phyloP scores from a whole-genome alignment of 2,329 filamentous ascomycete genomes.

The Mycosphaerella sp. region DNA sequence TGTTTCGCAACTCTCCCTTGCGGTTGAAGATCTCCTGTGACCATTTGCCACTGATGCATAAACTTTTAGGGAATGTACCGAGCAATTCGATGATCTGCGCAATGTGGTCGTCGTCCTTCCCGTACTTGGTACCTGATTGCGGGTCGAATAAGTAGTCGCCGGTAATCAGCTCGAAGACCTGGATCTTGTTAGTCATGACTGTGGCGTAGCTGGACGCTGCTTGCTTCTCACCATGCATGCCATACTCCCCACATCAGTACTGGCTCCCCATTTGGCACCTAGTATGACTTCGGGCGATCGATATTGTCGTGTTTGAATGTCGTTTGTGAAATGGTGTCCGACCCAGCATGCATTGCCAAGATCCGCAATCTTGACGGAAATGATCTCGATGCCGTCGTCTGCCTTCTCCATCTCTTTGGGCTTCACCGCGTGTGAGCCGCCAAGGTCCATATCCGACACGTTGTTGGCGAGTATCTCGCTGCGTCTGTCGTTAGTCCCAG shows the following conservation, averaged over 20 bases:
- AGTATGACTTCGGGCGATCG: conserved; percentile 95
- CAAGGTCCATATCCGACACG: conserved; percentile 88
- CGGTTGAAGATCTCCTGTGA: conserved; percentile 98
- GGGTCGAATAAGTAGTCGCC: conserved; percentile 98
- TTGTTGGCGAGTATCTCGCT: conserved; percentile 80
- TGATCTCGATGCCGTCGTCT: conserved; percentile 62
- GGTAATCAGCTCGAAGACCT: conserved; percentile 97
- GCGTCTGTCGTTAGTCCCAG: conserved; percentile 27
- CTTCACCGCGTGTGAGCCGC: conserved; percentile 55
- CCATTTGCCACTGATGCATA: conserved; percentile 93
- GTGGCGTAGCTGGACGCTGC: neutral
- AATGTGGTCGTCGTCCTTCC: conserved; percentile 98
- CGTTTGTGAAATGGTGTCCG: conserved; percentile 97
- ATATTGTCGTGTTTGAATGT: conserved; percentile 97
- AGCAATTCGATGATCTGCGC: conserved; percentile 97
- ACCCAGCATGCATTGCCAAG: conserved; percentile 98
- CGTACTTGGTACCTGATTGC: conserved; percentile 97
- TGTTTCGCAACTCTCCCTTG: conserved; percentile 94
- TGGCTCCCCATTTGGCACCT: conserved; percentile 97
- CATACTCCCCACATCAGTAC: conserved; percentile 99
- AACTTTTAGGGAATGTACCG: conserved; percentile 83
- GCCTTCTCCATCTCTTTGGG: conserved; percentile 55
- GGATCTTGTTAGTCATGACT: conserved; percentile 16
- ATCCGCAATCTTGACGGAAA: conserved; percentile 98
- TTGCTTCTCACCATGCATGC: conserved; percentile 75